phyloP scores from a whole-genome alignment of 345 rosid genomes.

The Brassica incana region DNA sequence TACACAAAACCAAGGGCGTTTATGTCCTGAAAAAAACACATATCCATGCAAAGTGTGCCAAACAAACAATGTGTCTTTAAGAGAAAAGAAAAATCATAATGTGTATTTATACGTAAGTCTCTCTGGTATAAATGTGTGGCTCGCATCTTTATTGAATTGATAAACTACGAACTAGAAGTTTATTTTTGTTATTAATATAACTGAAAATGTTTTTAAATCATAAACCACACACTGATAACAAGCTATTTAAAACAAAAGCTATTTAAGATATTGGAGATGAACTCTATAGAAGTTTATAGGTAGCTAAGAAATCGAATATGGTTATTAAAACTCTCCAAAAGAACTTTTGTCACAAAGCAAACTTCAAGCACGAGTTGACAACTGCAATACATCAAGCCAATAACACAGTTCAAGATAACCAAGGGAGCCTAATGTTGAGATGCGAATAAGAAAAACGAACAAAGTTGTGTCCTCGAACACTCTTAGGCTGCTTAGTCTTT shows the following conservation, averaged over 20 bases:
- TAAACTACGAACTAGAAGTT: not conserved
- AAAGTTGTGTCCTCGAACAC: not conserved
- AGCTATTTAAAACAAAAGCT: not conserved
- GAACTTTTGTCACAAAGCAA: not conserved
- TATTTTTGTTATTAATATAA: not conserved
- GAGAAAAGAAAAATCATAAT: no score
- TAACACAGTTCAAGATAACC: slow-evolving; percentile 27
- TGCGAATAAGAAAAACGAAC: not conserved
- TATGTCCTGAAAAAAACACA: no score
- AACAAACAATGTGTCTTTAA: no score
- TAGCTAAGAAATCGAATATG: not conserved
- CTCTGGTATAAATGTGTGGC: not conserved
- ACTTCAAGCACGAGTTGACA: not conserved
- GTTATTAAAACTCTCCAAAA: not conserved
- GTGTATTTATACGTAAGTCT: no score
- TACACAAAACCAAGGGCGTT: no score
- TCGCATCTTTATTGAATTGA: not conserved
- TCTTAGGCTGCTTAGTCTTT: slow-evolving; percentile 52
- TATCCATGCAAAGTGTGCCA: no score
- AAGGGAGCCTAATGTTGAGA: slow-evolving; percentile 19
- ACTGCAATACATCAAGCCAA: not conserved
- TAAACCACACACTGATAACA: not conserved
- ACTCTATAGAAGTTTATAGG: not conserved
- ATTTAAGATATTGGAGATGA: not conserved
- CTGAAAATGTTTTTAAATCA: not conserved